Evolutionary conservation across 2,329 filamentous ascomycete genomes (phyloP).

Genomic region (Colletotrichum paranaense): DNA sequence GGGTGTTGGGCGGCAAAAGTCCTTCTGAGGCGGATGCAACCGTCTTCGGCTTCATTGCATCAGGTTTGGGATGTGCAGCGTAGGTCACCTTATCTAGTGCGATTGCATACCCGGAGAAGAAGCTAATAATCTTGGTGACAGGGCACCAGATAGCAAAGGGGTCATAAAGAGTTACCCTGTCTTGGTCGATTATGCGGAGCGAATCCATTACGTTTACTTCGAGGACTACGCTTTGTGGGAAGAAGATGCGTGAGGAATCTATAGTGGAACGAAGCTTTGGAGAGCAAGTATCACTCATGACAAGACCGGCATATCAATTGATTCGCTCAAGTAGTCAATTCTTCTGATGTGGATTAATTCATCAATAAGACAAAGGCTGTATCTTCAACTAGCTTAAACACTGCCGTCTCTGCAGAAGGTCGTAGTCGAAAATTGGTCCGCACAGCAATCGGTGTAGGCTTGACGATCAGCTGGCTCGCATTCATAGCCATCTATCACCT

Average conservation of each 20-base stretch:
- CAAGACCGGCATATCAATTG: not conserved
- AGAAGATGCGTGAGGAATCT: not conserved
- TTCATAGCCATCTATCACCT: not conserved
- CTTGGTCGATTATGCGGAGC: not conserved
- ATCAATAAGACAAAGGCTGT: too few species aligned
- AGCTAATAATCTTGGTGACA: not conserved
- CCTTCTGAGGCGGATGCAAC: slow-evolving; percentile 69
- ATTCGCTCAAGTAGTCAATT: not conserved
- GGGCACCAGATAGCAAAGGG: not conserved
- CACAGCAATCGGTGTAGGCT: not conserved
- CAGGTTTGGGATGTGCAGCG: slow-evolving; percentile 63
- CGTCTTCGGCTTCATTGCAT: slow-evolving; percentile 68
- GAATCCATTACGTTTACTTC: not conserved
- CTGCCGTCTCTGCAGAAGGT: slow-evolving; percentile 3
- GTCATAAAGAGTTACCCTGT: not conserved
- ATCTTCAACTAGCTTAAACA: not conserved
- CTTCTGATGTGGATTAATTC: too few species aligned
- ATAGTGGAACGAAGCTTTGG: not conserved
- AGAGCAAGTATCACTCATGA: not conserved
- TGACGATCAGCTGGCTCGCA: not conserved
- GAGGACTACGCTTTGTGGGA: not conserved
- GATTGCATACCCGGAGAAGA: not conserved
- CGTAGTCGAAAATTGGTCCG: not conserved
- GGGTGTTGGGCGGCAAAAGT: slow-evolving; percentile 62
- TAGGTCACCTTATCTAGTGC: slow-evolving; percentile 50